A percentile compares a stretch with the other conserved stretches of the same genome.
Evolutionary conservation across 495 filamentous ascomycete genomes (phyloP).

Genomic region (Lineolata rhizophorae): DNA sequence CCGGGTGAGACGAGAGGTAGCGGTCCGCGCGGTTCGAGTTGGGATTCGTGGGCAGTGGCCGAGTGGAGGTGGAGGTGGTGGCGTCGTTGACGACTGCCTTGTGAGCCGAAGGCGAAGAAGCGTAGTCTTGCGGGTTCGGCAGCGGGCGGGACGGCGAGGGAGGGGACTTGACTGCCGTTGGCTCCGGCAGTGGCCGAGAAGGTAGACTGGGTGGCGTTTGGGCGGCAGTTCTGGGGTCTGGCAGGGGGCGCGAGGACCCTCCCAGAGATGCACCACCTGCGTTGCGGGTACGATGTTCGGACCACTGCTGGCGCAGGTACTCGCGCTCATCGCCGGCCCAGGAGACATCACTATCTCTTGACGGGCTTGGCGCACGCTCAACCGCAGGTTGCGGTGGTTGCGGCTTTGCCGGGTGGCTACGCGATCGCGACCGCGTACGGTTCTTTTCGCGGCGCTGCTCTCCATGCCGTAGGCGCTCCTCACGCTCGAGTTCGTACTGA

Average conservation of each 20-base stretch:
- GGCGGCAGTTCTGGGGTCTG: slow-evolving; percentile 18
- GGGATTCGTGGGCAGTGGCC: slow-evolving; percentile 11
- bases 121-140: slow-evolving; percentile 11
- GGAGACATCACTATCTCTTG: slow-evolving; percentile 31
- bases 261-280: slow-evolving; percentile 4
- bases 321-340: slow-evolving; percentile 58
- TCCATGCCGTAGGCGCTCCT: slow-evolving; percentile 26
- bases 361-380: slow-evolving; percentile 20
- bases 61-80: slow-evolving; percentile 17
- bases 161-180: slow-evolving; percentile 19
- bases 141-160: slow-evolving; percentile 4
- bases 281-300: slow-evolving; percentile 21
- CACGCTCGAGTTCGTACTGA: slow-evolving; percentile 63
- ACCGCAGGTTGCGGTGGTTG: slow-evolving; percentile 10
- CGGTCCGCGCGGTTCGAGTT: slow-evolving; percentile 14
- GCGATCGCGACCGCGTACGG: slow-evolving; percentile 7
- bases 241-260: slow-evolving; percentile 23
- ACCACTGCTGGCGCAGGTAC: slow-evolving; percentile 48
- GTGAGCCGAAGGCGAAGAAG: slow-evolving; percentile 5
- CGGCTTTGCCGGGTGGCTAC: slow-evolving; percentile 20
- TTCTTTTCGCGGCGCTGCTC: slow-evolving; percentile 7
- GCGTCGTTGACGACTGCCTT: no score
- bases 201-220: slow-evolving; percentile 13
- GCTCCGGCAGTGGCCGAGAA: slow-evolving; percentile 29
- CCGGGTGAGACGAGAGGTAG: slow-evolving; percentile 29